These are phyloP conservation scores for Pezicula neosporulosa DNA, from an alignment of 2,329 filamentous ascomycete genomes.

Conservation along the genomic window DNA sequence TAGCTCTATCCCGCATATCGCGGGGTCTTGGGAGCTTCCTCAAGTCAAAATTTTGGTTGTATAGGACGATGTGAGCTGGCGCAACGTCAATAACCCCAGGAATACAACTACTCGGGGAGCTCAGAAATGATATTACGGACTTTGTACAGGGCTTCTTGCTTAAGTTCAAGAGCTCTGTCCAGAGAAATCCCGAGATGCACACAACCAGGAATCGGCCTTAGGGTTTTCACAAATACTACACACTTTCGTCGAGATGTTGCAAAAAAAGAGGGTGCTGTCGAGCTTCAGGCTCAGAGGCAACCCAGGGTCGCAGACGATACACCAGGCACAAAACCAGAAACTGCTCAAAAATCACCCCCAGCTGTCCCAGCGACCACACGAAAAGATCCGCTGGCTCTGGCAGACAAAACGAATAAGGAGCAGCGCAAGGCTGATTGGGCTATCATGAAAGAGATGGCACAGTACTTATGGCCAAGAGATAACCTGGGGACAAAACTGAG, in stretches of 20 bases:
- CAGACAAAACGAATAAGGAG: slow-evolving; percentile 72
- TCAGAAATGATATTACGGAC: slow-evolving; percentile 25
- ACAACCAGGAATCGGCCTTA: slow-evolving; percentile 14
- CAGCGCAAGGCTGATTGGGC: slow-evolving; percentile 98
- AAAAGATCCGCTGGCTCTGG: slow-evolving; percentile 57
- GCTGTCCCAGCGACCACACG: slow-evolving; percentile 13
- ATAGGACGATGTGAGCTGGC: slow-evolving; percentile 15
- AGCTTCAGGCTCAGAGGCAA: slow-evolving; percentile 16
- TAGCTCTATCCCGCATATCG: slow-evolving; percentile 12
- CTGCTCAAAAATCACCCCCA: slow-evolving; percentile 15
- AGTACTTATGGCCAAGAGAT: slow-evolving; percentile 94
- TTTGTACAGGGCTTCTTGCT: slow-evolving; percentile 25
- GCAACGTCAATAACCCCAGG: slow-evolving; percentile 1
- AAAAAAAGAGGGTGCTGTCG: slow-evolving; percentile 11
- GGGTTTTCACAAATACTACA: slow-evolving; percentile 26
- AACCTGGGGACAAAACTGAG: slow-evolving; percentile 78
- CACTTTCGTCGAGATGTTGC: slow-evolving; percentile 16
- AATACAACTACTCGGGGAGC: slow-evolving; percentile 10
- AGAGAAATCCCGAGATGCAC: slow-evolving; percentile 18
- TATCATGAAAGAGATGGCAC: slow-evolving; percentile 96
- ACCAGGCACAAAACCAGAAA: slow-evolving; percentile 19
- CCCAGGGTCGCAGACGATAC: slow-evolving; percentile 15
- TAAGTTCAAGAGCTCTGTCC: slow-evolving; percentile 17
- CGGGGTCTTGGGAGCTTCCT: slow-evolving; percentile 10
- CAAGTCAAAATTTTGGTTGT: slow-evolving; percentile 2